Percentiles rank a stretch among this genome's conserved stretches.
Conservation (phyloP, 805 yeast genomes). For the Kockiozyma suomiensis region DNA sequence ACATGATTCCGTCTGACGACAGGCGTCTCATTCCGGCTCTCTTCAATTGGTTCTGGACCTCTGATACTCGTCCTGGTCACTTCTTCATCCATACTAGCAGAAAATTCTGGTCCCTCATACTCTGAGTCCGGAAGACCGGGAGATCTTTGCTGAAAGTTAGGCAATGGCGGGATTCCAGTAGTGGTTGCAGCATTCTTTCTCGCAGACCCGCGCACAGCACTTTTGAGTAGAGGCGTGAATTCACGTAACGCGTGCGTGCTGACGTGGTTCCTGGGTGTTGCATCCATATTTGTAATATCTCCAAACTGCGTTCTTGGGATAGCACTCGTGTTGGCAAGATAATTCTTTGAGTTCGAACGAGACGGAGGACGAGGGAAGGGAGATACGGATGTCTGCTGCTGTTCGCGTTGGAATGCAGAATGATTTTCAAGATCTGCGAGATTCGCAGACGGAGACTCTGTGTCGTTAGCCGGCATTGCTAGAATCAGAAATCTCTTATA, state of each 20-base stretch:
- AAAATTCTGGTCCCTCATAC: slow-evolving; percentile 1
- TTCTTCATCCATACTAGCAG: slow-evolving; percentile 27
- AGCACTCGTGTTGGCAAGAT: background rate
- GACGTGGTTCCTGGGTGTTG: background rate
- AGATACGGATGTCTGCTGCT: background rate
- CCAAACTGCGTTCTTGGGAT: background rate
- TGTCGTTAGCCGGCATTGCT: background rate
- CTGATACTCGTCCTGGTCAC: slow-evolving; percentile 21
- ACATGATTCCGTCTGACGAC: slow-evolving; percentile 3
- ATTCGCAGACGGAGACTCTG: slow-evolving; percentile 5
- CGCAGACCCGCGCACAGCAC: slow-evolving; percentile 18
- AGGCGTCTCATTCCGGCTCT: slow-evolving; percentile 23
- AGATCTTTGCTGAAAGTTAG: slow-evolving; percentile 8
- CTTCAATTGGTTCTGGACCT: background rate
- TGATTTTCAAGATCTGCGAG: slow-evolving; percentile 7
- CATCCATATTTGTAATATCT: slow-evolving; percentile 5
- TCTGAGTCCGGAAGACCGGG: slow-evolving; percentile 26
- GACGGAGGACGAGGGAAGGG: background rate
- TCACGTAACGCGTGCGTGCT: slow-evolving; percentile 12
- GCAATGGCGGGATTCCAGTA: slow-evolving; percentile 4
- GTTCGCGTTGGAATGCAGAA: slow-evolving; percentile 1
- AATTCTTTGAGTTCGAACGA: too few species aligned
- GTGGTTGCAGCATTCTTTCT: background rate
- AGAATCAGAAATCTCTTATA: too few species aligned
- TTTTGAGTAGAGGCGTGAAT: slow-evolving; percentile 29